Base-by-base conservation (phyloP, 2,329 filamentous ascomycete genomes). In the Clonostachys byssicola region DNA sequence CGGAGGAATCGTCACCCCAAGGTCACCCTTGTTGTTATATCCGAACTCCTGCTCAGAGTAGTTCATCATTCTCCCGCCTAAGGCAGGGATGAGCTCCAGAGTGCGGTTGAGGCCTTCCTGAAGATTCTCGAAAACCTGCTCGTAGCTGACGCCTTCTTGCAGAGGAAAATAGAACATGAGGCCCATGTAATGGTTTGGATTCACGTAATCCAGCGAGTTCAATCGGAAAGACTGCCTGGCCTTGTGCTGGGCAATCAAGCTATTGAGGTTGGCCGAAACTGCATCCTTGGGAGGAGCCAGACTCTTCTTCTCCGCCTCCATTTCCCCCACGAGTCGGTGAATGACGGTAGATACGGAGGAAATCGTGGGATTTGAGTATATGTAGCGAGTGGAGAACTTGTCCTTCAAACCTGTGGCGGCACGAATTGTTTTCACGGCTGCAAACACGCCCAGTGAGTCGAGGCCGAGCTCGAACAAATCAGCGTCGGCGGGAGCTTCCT, bases 91-190 rank as follows among this genome's bases (percentile, higher is more conserved):
- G 45, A 68, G 48, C 2, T 63, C 54, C 3, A 70, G 53, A 4
- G 64, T 62, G 23, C 59, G 60, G 14, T 54, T 53, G 6, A 70
- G 60, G 3, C 67, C 67, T 3, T 55, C 49, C 42, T 66, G 64
- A 7, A 70, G 47, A 12, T 56, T 58, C 0, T 44, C 47, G 42
- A 68, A 70, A 0, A 53, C 58, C 5, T 63, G 44, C 35, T 64
- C 51, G 23, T 60, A 65, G 8, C 23, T 49, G 14, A 54, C 52
- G 0, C 50, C 61, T 6, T 53, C 43, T 0, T 40, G 54, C 0
- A 70, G 52, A 0, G 67, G 55, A 14, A 70, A 60, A 54, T 63
- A 70, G 12, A 69, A 56, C 13, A 55, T 48, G 12, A 61, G 47
- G 1, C 60, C 60, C 56, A 66, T 61, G 53, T 59, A 59, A 30